Percentiles rank a stretch among this genome's conserved stretches.
phyloP scores from a whole-genome alignment of 169 alveolate genomes.

The Cryptosporidium muris region DNA sequence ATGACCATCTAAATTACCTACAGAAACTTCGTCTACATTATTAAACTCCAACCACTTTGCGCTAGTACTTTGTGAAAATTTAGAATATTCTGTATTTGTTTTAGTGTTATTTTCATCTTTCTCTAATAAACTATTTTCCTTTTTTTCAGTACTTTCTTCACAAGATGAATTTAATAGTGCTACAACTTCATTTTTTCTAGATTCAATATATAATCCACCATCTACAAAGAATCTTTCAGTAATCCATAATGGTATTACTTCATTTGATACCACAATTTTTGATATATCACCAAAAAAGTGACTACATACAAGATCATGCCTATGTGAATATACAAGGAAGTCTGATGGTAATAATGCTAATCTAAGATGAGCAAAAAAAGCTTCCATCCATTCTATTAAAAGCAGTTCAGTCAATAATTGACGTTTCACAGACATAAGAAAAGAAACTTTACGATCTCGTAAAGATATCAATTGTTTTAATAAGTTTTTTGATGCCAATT shows the following conservation, averaged over 20 bases:
- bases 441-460: slow-evolving; percentile 79
- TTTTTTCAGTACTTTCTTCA: neutral
- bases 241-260: slow-evolving; percentile 61
- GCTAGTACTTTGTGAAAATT: slow-evolving; percentile 1
- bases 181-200: slow-evolving; percentile 36
- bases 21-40: slow-evolving; percentile 10
- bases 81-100: neutral
- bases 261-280: slow-evolving; percentile 38
- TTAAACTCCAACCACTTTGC: slow-evolving; percentile 62
- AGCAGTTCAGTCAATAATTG: slow-evolving; percentile 82
- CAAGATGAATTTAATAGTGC: slow-evolving; percentile 7
- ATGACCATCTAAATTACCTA: slow-evolving; percentile 21
- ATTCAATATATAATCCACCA: slow-evolving; percentile 58
- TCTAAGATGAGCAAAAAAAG: slow-evolving; percentile 67
- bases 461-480: slow-evolving; percentile 79
- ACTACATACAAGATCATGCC: slow-evolving; percentile 66
- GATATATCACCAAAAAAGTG: slow-evolving; percentile 64
- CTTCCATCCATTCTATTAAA: slow-evolving; percentile 88
- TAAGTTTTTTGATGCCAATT: slow-evolving; percentile 78
- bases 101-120: neutral
- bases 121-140: neutral
- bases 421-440: slow-evolving; percentile 83
- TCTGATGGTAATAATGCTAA: slow-evolving; percentile 63
- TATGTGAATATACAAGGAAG: slow-evolving; percentile 64
- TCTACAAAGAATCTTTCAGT: slow-evolving; percentile 62